Evolutionary conservation across 2,329 filamentous ascomycete genomes (phyloP).

Genomic region (Graphilbum fragrans): DNA sequence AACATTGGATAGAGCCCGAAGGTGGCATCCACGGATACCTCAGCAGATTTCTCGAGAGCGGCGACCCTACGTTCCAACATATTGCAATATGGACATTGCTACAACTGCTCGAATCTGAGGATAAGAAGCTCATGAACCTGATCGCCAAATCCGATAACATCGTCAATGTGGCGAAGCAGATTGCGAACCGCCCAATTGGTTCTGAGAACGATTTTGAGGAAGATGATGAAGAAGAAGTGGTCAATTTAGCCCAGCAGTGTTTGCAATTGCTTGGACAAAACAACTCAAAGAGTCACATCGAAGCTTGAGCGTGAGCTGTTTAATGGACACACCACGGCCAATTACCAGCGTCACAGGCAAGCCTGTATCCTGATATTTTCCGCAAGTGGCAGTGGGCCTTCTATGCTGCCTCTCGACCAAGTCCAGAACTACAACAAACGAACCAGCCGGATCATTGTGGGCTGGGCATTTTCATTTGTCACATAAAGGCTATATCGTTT

Average conservation of each 20-base stretch:
- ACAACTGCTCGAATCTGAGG: conserved; percentile 90
- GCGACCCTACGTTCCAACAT: conserved; percentile 95
- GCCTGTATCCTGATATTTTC: background rate
- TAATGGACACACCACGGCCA: background rate
- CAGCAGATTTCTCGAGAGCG: conserved; percentile 81
- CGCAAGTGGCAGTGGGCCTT: background rate
- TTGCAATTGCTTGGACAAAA: conserved; percentile 73
- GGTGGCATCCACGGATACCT: conserved; percentile 95
- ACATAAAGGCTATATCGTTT: background rate
- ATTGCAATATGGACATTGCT: conserved; percentile 98
- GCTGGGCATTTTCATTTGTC: conserved; percentile 6
- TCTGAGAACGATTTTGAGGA: conserved; percentile 78
- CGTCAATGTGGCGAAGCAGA: conserved; percentile 80
- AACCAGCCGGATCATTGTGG: background rate
- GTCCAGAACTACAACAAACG: background rate
- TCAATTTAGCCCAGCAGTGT: conserved; percentile 80
- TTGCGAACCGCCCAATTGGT: conserved; percentile 80
- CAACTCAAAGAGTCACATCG: conserved; percentile 68
- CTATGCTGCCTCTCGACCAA: background rate
- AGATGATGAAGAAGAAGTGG: conserved; percentile 86
- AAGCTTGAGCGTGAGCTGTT: conserved; percentile 41
- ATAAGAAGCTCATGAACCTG: conserved; percentile 73
- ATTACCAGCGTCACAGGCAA: background rate
- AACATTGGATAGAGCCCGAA: conserved; percentile 84
- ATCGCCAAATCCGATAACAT: conserved; percentile 88